phyloP scores from a whole-genome alignment of 352 stramenopile species.

The Phytopythium aichiense region DNA sequence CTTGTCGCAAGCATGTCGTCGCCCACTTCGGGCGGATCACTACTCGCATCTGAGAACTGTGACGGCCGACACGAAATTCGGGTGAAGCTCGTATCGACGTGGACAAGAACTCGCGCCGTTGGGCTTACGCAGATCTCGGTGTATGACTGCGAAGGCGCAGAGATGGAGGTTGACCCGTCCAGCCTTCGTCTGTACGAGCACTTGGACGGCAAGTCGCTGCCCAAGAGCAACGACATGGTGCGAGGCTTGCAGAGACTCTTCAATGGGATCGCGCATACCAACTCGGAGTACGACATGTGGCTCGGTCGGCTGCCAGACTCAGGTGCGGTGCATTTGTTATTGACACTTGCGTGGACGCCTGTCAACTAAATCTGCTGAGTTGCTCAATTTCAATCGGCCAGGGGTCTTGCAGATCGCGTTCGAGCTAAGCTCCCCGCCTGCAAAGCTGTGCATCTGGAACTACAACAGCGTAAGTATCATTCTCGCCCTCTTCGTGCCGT shows the following conservation, averaged over 20 bases:
- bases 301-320: constrained; percentile 54
- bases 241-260: constrained; percentile 48
- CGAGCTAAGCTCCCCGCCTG: constrained; percentile 29
- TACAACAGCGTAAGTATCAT: constrained; percentile 56
- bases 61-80: constrained; percentile 27
- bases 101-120: constrained; percentile 51
- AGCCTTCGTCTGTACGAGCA: constrained; percentile 56
- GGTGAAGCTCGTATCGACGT: constrained; percentile 69
- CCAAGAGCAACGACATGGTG: constrained; percentile 68
- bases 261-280: constrained; percentile 58
- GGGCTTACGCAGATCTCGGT: constrained; percentile 63
- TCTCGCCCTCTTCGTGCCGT: neutral
- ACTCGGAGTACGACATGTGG: constrained; percentile 75
- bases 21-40: neutral
- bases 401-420: constrained; percentile 57
- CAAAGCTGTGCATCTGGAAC: constrained; percentile 80
- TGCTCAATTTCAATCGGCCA: neutral
- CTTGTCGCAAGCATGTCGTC: constrained; percentile 4
- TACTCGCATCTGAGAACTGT: neutral
- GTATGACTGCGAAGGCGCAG: constrained; percentile 58
- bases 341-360: neutral
- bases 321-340: constrained; percentile 18
- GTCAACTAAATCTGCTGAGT: neutral
- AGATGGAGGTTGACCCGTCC: constrained; percentile 39
- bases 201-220: constrained; percentile 32